phyloP scores from a whole-genome alignment of 768 basidiomycete species.

The Hericium alpestre region DNA sequence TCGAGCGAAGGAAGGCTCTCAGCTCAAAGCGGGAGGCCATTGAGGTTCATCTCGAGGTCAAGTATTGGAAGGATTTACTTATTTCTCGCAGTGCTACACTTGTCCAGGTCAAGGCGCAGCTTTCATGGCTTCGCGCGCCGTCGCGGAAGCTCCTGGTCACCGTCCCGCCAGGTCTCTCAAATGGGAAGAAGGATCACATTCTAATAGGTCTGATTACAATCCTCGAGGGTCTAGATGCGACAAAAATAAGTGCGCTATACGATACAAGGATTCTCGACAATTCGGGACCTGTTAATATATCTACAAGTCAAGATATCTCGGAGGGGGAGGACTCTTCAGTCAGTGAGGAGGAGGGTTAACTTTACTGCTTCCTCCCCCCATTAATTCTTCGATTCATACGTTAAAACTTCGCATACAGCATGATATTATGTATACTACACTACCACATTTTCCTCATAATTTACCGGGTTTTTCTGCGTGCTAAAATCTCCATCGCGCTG shows the following conservation, averaged over 20 bases:
- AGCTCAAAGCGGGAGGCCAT: too few species aligned
- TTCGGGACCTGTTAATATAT: neutral
- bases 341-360: neutral
- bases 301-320: neutral
- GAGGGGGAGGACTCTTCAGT: neutral
- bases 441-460: too few species aligned
- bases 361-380: too few species aligned
- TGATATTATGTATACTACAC: too few species aligned
- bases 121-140: neutral
- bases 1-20: too few species aligned
- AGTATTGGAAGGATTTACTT: too few species aligned
- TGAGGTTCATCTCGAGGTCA: too few species aligned
- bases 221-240: neutral
- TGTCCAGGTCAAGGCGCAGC: neutral
- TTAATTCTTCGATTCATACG: too few species aligned
- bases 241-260: neutral
- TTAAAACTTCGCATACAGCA: too few species aligned
- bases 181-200: neutral
- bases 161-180: neutral
- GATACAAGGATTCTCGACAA: neutral
- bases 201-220: neutral
- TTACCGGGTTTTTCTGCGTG: too few species aligned
- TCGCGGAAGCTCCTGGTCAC: neutral
- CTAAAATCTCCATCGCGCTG: too few species aligned
- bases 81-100: neutral